Conservation (phyloP, 106 monocot genomes). For the Allium fistulosum region DNA sequence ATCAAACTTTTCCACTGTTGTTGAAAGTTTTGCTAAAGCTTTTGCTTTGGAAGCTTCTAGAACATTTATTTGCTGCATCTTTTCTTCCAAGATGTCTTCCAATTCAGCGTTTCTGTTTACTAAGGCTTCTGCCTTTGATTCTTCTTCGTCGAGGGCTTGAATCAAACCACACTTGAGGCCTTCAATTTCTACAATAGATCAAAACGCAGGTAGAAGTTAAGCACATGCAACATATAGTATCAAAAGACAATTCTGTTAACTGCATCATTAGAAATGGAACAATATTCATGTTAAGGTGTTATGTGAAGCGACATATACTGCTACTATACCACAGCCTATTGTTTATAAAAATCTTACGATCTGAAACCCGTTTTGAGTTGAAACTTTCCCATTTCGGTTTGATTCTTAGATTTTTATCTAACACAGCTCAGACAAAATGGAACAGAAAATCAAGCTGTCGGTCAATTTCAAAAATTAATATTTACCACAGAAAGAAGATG, state of each 20-base stretch:
- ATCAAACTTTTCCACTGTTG: slow-evolving; percentile 84
- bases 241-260: background rate
- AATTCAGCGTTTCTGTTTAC: slow-evolving; percentile 47
- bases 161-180: slow-evolving; percentile 34
- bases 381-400: too few species aligned
- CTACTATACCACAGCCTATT: too few species aligned
- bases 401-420: too few species aligned
- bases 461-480: too few species aligned
- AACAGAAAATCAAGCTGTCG: too few species aligned
- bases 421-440: too few species aligned
- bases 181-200: slow-evolving; percentile 70
- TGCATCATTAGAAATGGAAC: slow-evolving; percentile 1
- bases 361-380: too few species aligned
- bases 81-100: slow-evolving; percentile 45
- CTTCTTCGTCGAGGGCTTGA: slow-evolving; percentile 98
- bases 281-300: background rate
- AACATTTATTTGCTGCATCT: slow-evolving; percentile 35
- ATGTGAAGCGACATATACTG: too few species aligned
- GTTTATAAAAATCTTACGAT: too few species aligned
- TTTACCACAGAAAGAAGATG: too few species aligned
- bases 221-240: background rate
- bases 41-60: slow-evolving; percentile 70
- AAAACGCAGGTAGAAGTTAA: background rate
- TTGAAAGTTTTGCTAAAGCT: slow-evolving; percentile 68
- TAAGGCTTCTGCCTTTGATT: slow-evolving; percentile 64